These are phyloP conservation scores for Bromus sterilis DNA, from an alignment of 176 grass and related monocot species.

Conservation along the genomic window DNA sequence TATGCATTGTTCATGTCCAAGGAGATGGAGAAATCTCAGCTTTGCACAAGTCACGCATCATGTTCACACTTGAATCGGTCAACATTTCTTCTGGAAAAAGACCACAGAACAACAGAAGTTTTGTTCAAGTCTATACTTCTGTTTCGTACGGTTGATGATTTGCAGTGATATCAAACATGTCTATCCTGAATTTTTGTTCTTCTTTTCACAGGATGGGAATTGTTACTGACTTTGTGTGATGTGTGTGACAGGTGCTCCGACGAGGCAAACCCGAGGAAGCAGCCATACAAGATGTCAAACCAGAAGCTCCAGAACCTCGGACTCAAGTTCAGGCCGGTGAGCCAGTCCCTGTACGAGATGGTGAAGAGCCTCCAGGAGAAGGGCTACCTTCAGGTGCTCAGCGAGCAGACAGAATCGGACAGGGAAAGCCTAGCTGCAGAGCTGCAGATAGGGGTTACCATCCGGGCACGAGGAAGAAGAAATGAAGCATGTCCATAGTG, in stretches of 20 bases:
- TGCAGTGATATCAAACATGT: not conserved
- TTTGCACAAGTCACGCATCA: not conserved
- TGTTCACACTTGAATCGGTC: not conserved
- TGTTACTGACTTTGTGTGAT: not conserved
- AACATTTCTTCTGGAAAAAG: not conserved
- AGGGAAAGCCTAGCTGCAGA: not conserved
- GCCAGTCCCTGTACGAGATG: slow-evolving; percentile 54
- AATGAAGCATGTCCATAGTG: not conserved
- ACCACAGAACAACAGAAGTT: not conserved
- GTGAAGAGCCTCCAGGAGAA: slow-evolving; percentile 83
- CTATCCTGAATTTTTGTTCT: not conserved
- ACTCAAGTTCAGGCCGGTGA: slow-evolving; percentile 53
- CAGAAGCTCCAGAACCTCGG: slow-evolving; percentile 67
- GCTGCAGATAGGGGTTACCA: slow-evolving; percentile 19
- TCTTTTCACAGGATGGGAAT: not conserved
- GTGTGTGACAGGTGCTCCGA: slow-evolving; percentile 58
- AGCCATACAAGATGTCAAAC: slow-evolving; percentile 69
- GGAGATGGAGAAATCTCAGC: not conserved
- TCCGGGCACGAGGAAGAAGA: slow-evolving; percentile 27
- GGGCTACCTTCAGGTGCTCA: slow-evolving; percentile 52
- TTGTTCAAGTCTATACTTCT: not conserved
- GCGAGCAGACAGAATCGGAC: slow-evolving; percentile 10
- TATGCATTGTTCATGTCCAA: not conserved
- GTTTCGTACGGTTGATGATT: not conserved
- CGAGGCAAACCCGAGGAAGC: no score